These are phyloP conservation scores for Coemansia sp. DNA, from an alignment of 192 early-diverging fungal genomes.

Conservation along the genomic window DNA sequence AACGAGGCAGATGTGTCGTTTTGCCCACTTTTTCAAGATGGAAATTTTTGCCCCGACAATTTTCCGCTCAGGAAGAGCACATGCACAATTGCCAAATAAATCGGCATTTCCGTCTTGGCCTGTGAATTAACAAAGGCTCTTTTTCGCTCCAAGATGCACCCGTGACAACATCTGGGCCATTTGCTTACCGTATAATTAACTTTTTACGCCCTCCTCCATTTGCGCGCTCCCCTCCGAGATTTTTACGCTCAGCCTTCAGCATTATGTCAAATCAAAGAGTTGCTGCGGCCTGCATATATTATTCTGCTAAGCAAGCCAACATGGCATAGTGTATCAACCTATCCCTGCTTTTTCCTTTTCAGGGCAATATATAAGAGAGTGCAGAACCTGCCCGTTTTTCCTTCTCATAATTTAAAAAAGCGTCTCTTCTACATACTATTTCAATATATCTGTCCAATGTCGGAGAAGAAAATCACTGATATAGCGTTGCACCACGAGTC, in stretches of 20 bases:
- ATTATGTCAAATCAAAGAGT: background rate
- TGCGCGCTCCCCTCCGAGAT: background rate
- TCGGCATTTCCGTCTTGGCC: too few relatives aligned
- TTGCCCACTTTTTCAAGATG: background rate
- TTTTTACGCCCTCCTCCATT: too few relatives aligned
- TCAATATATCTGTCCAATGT: slow-evolving; percentile 3
- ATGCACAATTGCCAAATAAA: background rate
- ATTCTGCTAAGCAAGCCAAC: background rate
- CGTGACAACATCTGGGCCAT: background rate
- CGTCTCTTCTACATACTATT: background rate
- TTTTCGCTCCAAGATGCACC: too few relatives aligned
- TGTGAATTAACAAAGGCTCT: too few relatives aligned
- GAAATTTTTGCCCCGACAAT: background rate
- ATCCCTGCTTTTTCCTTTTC: background rate
- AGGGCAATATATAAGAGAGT: background rate
- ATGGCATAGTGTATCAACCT: background rate
- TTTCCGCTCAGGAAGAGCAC: background rate
- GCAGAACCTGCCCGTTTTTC: too few relatives aligned
- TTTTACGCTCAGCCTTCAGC: background rate
- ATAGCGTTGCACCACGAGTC: slow-evolving; percentile 8
- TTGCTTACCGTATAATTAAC: too few relatives aligned
- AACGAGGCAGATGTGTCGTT: background rate
- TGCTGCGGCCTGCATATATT: background rate
- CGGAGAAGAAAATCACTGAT: background rate
- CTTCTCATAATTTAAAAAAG: background rate